Conservation (phyloP, 495 filamentous ascomycete species). For the Mytilinidion resinicola region DNA sequence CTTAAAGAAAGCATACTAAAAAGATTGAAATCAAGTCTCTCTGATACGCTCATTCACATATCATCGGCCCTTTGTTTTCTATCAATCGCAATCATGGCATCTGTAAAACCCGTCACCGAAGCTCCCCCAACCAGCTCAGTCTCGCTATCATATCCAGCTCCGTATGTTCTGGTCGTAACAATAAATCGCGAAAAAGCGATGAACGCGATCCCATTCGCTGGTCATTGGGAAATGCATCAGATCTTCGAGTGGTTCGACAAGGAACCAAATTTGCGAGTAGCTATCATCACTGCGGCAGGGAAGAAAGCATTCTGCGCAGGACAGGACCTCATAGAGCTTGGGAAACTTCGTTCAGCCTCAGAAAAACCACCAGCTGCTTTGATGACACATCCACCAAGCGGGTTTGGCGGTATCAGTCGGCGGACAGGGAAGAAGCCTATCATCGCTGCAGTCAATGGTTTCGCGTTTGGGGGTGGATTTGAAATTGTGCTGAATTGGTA, state of each 20-base stretch:
- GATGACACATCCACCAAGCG: conserved; percentile 26
- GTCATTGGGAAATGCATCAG: conserved; percentile 47
- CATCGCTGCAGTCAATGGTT: conserved; percentile 33
- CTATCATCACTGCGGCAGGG: conserved; percentile 50
- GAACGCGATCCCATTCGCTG: conserved; percentile 37
- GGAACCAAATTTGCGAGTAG: conserved; percentile 49
- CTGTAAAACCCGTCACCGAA: conserved; percentile 5
- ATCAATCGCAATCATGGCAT: conserved; percentile 1
- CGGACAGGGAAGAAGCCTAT: conserved; percentile 31
- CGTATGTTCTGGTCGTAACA: conserved; percentile 30
- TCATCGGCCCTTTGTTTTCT: background rate
- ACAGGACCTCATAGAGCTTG: conserved; percentile 43
- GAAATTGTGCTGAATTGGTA: conserved; percentile 33
- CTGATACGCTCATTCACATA: background rate
- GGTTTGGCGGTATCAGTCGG: conserved; percentile 29
- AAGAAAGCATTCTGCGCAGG: conserved; percentile 53
- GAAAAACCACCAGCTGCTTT: conserved; percentile 10
- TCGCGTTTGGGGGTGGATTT: conserved; percentile 32
- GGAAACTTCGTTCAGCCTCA: conserved; percentile 14
- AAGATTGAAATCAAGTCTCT: background rate
- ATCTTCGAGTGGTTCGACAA: conserved; percentile 54
- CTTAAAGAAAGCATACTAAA: background rate
- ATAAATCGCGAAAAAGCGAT: conserved; percentile 29
- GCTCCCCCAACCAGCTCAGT: conserved; percentile 23
- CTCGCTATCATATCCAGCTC: conserved; percentile 29